Evolutionary conservation across 306 rosid species (phyloP).

Genomic region (Trifolium fragiferum): DNA sequence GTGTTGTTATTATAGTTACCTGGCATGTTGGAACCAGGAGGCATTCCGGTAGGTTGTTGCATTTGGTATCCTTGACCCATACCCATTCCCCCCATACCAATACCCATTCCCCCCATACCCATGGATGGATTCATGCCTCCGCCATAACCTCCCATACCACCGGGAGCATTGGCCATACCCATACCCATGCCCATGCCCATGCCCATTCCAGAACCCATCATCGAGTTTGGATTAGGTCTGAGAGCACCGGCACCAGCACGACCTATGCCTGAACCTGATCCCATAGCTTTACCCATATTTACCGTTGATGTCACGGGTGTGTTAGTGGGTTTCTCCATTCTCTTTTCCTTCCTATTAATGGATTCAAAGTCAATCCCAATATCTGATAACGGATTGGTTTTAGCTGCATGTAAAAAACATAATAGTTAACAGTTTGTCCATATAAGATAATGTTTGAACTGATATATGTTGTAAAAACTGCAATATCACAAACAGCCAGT

Average conservation of each 20-base stretch:
- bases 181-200: slow-evolving; percentile 57
- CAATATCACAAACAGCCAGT: slow-evolving; percentile 16
- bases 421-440: slow-evolving; percentile 34
- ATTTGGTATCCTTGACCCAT: slow-evolving; percentile 77
- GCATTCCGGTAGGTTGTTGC: slow-evolving; percentile 72
- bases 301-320: slow-evolving; percentile 65
- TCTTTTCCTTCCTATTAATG: slow-evolving; percentile 90
- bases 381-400: slow-evolving; percentile 81
- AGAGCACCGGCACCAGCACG: slow-evolving; percentile 77
- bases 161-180: slow-evolving; percentile 42
- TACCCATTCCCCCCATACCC: slow-evolving; percentile 54
- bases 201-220: slow-evolving; percentile 69
- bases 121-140: slow-evolving; percentile 11
- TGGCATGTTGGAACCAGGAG: slow-evolving; percentile 67
- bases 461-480: slow-evolving; percentile 10
- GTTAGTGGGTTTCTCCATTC: slow-evolving; percentile 89
- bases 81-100: slow-evolving; percentile 66
- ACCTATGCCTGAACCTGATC: slow-evolving; percentile 95
- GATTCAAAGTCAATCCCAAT: slow-evolving; percentile 96
- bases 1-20: slow-evolving; percentile 74
- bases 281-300: slow-evolving; percentile 99
- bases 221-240: slow-evolving; percentile 58
- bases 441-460: slow-evolving; percentile 12
- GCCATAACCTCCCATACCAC: slow-evolving; percentile 35
- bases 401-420: slow-evolving; percentile 66